Percentiles rank a stretch among this genome's conserved stretches.
phyloP scores from a whole-genome alignment of 768 basidiomycete genomes.

The Tulasnella sp. region DNA sequence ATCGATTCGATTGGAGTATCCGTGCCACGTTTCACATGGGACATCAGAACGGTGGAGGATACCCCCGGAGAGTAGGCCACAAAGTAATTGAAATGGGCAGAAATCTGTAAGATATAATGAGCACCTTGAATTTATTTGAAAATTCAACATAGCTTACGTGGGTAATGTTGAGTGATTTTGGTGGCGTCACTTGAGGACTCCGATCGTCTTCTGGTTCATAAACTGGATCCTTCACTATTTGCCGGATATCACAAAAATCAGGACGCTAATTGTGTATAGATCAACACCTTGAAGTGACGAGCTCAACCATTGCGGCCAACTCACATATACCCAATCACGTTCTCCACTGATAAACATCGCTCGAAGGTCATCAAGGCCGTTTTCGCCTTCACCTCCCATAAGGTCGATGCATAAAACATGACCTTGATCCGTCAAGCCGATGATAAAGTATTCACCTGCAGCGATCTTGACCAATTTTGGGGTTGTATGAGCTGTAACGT shows the following conservation, averaged over 20 bases:
- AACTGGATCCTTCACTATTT: conserved; percentile 34
- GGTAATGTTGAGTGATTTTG: no score
- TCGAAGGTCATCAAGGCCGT: background rate
- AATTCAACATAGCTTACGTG: no score
- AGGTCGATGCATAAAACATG: conserved; percentile 56
- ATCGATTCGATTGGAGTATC: no score
- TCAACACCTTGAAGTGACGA: background rate
- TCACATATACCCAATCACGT: conserved; percentile 54
- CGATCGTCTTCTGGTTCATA: conserved; percentile 29
- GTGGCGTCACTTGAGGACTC: background rate
- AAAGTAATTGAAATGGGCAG: conserved; percentile 73
- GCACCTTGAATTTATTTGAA: no score
- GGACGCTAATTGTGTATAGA: conserved; percentile 45
- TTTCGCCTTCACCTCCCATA: conserved; percentile 13
- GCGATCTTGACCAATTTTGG: conserved; percentile 80
- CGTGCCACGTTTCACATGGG: no score
- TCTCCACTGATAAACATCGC: background rate
- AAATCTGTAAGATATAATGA: conserved; percentile 37
- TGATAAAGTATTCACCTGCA: conserved; percentile 52
- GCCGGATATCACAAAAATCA: conserved; percentile 50
- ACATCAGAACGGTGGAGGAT: conserved; percentile 51
- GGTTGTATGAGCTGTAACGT: no score
- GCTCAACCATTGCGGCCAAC: conserved; percentile 22
- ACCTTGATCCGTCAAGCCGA: conserved; percentile 70
- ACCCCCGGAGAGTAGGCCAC: conserved; percentile 75